Conservation (phyloP, 192 early-diverging fungal genomes). For the Thoreauomyces humboldtii region DNA sequence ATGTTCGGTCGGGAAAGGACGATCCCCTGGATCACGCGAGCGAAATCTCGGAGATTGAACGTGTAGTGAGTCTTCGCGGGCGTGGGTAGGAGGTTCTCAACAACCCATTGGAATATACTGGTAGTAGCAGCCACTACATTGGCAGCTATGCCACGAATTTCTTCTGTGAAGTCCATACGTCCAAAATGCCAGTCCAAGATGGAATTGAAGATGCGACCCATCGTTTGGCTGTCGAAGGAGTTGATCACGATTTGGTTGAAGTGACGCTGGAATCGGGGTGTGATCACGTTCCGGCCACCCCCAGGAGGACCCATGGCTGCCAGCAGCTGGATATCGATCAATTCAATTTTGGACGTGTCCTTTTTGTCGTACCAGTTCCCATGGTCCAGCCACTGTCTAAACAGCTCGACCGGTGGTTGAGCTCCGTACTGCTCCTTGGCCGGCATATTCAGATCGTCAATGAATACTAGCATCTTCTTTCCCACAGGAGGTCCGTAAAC, state of each 20-base stretch:
- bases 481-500: constrained; percentile 60
- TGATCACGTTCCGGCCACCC: constrained; percentile 60
- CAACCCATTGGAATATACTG: constrained; percentile 53
- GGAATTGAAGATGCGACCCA: constrained; percentile 56
- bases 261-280: constrained; percentile 58
- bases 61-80: constrained; percentile 68
- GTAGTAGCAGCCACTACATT: constrained; percentile 46
- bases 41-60: constrained; percentile 64
- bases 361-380: constrained; percentile 67
- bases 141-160: constrained; percentile 40
- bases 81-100: constrained; percentile 58
- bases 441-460: constrained; percentile 65
- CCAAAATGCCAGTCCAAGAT: constrained; percentile 63
- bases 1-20: constrained; percentile 47
- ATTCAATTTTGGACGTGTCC: constrained; percentile 52
- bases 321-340: constrained; percentile 59
- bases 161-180: constrained; percentile 52
- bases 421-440: constrained; percentile 63
- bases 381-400: constrained; percentile 60
- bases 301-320: constrained; percentile 64
- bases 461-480: constrained; percentile 52
- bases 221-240: constrained; percentile 54
- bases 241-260: constrained; percentile 65
- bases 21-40: constrained; percentile 59
- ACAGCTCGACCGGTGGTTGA: constrained; percentile 61